Conservation (phyloP, 345 rosid species). For the Syzygium grande region DNA sequence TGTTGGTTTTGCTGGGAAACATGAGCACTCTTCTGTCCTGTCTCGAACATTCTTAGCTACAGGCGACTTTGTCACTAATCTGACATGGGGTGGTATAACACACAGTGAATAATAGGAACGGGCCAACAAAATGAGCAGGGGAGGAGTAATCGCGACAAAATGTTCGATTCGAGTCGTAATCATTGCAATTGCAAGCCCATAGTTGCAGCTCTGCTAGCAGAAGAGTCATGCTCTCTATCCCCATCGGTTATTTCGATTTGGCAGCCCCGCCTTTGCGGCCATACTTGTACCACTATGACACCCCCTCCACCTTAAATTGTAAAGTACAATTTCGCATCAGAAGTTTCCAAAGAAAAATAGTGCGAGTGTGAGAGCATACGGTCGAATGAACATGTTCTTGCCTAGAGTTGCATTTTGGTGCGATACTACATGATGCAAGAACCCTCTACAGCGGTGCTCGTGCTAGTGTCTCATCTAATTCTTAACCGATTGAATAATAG, state of each 20-base stretch:
- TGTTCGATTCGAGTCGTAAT: not conserved
- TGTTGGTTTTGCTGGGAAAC: not conserved
- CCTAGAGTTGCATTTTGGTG: not conserved
- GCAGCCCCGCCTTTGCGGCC: not conserved
- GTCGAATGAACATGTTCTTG: not conserved
- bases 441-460: not conserved
- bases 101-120: not conserved
- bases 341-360: not conserved
- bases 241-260: not conserved
- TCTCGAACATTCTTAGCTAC: not conserved
- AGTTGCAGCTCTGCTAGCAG: no score
- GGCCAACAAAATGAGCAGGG: not conserved
- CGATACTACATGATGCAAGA: not conserved
- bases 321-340: not conserved
- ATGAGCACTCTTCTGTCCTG: not conserved
- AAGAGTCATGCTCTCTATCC: no score
- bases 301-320: no score
- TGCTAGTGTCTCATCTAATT: not conserved
- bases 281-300: not conserved
- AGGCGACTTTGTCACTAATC: not conserved
- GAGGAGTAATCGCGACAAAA: not conserved
- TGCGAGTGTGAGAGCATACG: not conserved
- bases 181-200: no score
- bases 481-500: not conserved
- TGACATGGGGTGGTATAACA: not conserved